A percentile compares a stretch with the other conserved stretches of the same genome.
These are phyloP conservation scores for Hanseniaspora opuntiae DNA, from an alignment of 805 yeast genomes.

Conservation along the genomic window DNA sequence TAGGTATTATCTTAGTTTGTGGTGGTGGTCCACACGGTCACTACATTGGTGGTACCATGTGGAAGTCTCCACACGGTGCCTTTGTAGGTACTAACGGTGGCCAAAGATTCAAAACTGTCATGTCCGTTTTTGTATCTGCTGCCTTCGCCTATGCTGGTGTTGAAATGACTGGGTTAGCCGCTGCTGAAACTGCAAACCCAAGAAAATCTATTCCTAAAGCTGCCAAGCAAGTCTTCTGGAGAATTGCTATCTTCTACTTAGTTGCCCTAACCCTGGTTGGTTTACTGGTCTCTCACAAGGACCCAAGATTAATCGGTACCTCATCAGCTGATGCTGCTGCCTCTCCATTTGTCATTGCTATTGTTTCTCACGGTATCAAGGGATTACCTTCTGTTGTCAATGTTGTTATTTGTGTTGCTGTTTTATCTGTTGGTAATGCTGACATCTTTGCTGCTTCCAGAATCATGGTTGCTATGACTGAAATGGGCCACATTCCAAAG, in stretches of 20 bases:
- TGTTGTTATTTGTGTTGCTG: constrained; percentile 53
- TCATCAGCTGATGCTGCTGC: constrained; percentile 47
- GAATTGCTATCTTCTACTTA: constrained; percentile 37
- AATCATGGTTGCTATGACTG: constrained; percentile 48
- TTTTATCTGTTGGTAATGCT: constrained; percentile 58
- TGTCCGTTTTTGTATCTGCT: constrained; percentile 42
- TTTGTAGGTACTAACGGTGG: constrained; percentile 33
- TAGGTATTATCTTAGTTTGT: constrained; percentile 36
- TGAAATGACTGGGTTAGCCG: constrained; percentile 39
- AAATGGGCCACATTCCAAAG: constrained; percentile 42
- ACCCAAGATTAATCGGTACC: constrained; percentile 33
- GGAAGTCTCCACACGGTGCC: constrained; percentile 42
- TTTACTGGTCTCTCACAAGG: constrained; percentile 34
- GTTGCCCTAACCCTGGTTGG: constrained; percentile 34
- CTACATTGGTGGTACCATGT: constrained; percentile 37
- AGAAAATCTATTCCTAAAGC: constrained; percentile 37
- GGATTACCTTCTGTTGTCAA: constrained; percentile 56
- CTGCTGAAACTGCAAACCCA: constrained; percentile 37
- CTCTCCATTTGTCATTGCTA: constrained; percentile 75
- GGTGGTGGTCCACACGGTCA: constrained; percentile 39
- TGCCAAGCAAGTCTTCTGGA: constrained; percentile 44
- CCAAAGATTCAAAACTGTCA: constrained; percentile 36
- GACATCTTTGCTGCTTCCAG: constrained; percentile 58
- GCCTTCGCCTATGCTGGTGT: constrained; percentile 43
- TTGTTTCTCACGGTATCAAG: constrained; percentile 45